Base-by-base conservation (phyloP, 2,329 filamentous ascomycete species). In the Moelleriella libera region DNA sequence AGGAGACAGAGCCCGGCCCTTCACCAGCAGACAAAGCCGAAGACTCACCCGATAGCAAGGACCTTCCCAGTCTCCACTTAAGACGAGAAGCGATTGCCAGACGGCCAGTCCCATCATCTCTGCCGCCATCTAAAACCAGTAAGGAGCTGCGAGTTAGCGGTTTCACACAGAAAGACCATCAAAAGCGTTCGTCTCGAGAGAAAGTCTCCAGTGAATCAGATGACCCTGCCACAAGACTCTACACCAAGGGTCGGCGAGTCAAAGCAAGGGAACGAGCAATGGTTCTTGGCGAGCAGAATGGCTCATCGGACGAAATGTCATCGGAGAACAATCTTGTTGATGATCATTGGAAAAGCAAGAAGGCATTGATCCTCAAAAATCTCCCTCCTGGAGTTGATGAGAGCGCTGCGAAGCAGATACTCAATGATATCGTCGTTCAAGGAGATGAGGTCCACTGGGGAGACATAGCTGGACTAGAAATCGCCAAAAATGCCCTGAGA, bases 361-460 rank as follows among this genome's bases (percentile, higher is more conserved):
- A 85, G 52, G 68, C 72, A 45, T 63, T 73, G 7, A 70, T 94
- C 28, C 68, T 96, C 58, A 88, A 85, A 58, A 82, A 83, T 48
- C 66, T 97, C 1, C 89, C 89, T 0, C 75, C 81, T 47, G 88
- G 88, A 0, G 78, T 96, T 3, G 92, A 98, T 58, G 77, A 83
- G 53, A 70, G 74, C 30, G 85, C 89, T 4, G 92, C 90, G 0
- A 85, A 86, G 58, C 88, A 96, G 52, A 96, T 98, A 31, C 72
- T 97, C 49, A 96, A 96, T 58, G 92, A 98, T 54, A 94, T 98
- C 50, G 85, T 98, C 3, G 83, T 97, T 11, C 80, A 90, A 52
- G 92, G 92, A 6, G 92, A 98, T 56, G 85, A 94, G 59, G 92
- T 98, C 2, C 87, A 85, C 57, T 98, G 92, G 92, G 77, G 80